phyloP scores from a whole-genome alignment of 176 grass and related monocot genomes.

The Zizania latifolia region DNA sequence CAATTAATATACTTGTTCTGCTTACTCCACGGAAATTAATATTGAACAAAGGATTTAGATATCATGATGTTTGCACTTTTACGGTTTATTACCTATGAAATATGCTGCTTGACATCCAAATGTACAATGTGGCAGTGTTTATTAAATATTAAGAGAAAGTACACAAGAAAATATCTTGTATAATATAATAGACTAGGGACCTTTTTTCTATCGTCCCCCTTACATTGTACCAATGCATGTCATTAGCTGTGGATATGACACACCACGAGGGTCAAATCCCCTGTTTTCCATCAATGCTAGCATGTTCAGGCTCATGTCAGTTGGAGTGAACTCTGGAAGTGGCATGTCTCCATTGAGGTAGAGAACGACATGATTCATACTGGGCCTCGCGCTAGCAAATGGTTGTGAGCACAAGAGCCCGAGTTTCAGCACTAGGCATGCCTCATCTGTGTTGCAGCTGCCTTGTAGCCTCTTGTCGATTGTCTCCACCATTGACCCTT shows the following conservation, averaged over 20 bases:
- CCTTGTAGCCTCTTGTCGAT: conserved; percentile 7
- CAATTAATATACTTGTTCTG: too few species aligned
- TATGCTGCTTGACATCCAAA: not conserved
- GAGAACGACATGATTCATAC: conserved; percentile 20
- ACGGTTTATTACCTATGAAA: not conserved
- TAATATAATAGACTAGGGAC: not conserved
- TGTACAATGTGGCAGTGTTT: not conserved
- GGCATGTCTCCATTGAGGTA: not conserved
- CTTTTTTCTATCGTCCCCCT: not conserved
- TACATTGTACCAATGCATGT: not conserved
- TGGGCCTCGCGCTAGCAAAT: conserved; percentile 14
- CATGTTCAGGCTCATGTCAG: not conserved
- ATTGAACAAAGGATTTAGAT: not conserved
- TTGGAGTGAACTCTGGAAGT: not conserved
- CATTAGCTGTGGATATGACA: conserved; percentile 13
- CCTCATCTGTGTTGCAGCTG: not conserved
- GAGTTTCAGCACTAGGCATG: conserved; percentile 35
- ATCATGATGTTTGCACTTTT: not conserved
- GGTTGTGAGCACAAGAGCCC: conserved; percentile 40
- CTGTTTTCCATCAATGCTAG: not conserved
- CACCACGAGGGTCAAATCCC: not conserved
- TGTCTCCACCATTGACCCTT: not conserved
- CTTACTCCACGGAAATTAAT: too few species aligned
- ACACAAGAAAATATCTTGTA: not conserved
- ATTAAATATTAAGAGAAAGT: not conserved